Percentiles rank a stretch among this genome's conserved stretches.
phyloP scores from a whole-genome alignment of 768 basidiomycete genomes.

The Collybiopsis luxurians region DNA sequence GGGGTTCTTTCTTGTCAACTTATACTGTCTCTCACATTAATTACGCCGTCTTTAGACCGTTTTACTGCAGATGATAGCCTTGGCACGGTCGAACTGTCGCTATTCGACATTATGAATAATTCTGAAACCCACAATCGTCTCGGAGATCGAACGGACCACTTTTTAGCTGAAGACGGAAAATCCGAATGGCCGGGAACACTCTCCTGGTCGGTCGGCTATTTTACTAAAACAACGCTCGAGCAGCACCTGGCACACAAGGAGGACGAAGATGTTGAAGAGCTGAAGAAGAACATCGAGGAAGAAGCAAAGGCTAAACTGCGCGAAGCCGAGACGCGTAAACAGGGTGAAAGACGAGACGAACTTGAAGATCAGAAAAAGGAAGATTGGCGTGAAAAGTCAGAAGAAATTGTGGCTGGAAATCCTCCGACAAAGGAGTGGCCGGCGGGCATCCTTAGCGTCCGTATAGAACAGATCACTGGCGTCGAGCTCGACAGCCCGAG shows the following conservation, averaged over 20 bases:
- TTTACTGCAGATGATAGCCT: slow-evolving; percentile 48
- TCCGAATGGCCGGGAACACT: slow-evolving; percentile 32
- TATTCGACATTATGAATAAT: slow-evolving; percentile 30
- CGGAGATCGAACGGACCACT: slow-evolving; percentile 40
- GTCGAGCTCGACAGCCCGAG: slow-evolving; percentile 57
- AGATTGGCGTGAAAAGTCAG: slow-evolving; percentile 29
- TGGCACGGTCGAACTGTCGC: slow-evolving; percentile 43
- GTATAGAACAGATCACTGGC: slow-evolving; percentile 64
- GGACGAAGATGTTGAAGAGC: slow-evolving; percentile 22
- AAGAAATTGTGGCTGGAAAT: slow-evolving; percentile 41
- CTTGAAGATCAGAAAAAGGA: slow-evolving; percentile 31
- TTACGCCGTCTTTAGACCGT: slow-evolving; percentile 25
- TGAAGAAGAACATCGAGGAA: slow-evolving; percentile 27
- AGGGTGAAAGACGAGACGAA: slow-evolving; percentile 27
- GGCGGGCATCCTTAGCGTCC: slow-evolving; percentile 61
- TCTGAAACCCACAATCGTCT: slow-evolving; percentile 44
- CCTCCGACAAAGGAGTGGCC: slow-evolving; percentile 61
- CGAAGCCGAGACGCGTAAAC: background rate
- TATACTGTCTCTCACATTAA: background rate
- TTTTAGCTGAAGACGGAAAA: slow-evolving; percentile 31
- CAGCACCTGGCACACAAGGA: slow-evolving; percentile 30
- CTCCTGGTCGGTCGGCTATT: slow-evolving; percentile 51
- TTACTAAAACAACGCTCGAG: slow-evolving; percentile 42
- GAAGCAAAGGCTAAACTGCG: slow-evolving; percentile 35
- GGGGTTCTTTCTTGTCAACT: background rate